phyloP scores from a whole-genome alignment of 805 yeast species.

The Ogataea populi-albae region DNA sequence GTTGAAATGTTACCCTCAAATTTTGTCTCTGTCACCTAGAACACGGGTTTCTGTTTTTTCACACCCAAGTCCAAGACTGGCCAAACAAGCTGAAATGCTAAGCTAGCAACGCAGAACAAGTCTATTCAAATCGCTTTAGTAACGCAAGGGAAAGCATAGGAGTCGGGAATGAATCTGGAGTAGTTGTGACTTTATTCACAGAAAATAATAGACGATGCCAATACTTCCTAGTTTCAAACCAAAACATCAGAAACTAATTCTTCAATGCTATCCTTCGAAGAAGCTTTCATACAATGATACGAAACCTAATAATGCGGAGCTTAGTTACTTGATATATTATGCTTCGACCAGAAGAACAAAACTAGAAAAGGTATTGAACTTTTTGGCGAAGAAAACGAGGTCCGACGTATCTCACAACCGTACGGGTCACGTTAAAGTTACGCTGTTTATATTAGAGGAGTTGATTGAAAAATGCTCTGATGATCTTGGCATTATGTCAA shows the following conservation, averaged over 20 bases:
- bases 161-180: not conserved
- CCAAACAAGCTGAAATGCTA: no score
- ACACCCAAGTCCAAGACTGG: no score
- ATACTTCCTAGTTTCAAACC: slow-evolving; percentile 37
- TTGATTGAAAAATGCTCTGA: slow-evolving; percentile 75
- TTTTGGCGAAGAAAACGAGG: slow-evolving; percentile 58
- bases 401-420: slow-evolving; percentile 60
- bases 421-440: slow-evolving; percentile 80
- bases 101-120: slow-evolving; percentile 4
- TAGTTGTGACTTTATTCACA: no score
- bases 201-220: no score
- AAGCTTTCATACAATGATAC: slow-evolving; percentile 59
- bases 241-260: slow-evolving; percentile 85
- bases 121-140: not conserved
- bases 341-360: slow-evolving; percentile 88
- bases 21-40: slow-evolving; percentile 4
- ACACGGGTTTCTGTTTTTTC: slow-evolving; percentile 10
- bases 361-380: slow-evolving; percentile 78
- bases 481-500: slow-evolving; percentile 80
- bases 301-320: slow-evolving; percentile 88
- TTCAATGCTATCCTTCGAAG: slow-evolving; percentile 92
- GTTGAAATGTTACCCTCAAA: slow-evolving; percentile 1
- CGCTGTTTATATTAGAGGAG: slow-evolving; percentile 65
- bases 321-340: slow-evolving; percentile 82
- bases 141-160: not conserved